Evolutionary conservation across 1,284 basidiomycete species (phyloP), one percentile per base, ranked within the genome.

Genomic region (Heliocybe sulcata): DNA sequence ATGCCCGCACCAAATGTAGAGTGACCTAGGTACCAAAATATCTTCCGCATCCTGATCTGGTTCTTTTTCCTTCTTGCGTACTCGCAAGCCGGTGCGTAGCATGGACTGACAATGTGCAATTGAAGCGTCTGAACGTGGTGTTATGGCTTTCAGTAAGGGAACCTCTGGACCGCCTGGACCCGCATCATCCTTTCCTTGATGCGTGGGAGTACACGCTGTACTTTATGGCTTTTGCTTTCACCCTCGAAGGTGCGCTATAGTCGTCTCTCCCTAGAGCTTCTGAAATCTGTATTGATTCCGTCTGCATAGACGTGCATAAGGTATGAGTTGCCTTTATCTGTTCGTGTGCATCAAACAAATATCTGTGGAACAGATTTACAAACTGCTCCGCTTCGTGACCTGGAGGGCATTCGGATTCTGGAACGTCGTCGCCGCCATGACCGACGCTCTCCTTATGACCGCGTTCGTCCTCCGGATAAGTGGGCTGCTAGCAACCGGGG

Each of bases 11-110:
- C 53, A 56, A 50, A 38, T 11, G 26, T 10, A 56, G 4, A 38
- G 14, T 54, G 86, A 86, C n/a, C 16, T 16, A 42, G 38, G 55
- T 91, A 90, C 63, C 90, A 90, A 63, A 92, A 90, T 59, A 76
- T 82, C 45, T 82, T 91, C 63, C 79, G 87, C 20, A 83, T 94
- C 57, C 51, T 77, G 1, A 76, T 95, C 20, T 96, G 94, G 94
- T 66, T 93, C 45, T 72, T 92, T 61, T 95, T 94, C 73, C 77
- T 97, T 16, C 77, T 83, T 45, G 82, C 85, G 10, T 98, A 96
- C 67, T 94, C 91, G 2, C 88, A 90, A 74, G 89, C 92, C 53
- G 91, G 81, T 88, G 59, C 54, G 78, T 59, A 51, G 20, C 50
- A 54, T 63, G 55, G 60, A 61, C 33, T 54, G 67, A 29, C 50